phyloP scores from a whole-genome alignment of 2,329 filamentous ascomycete species.

The Colletotrichum limetticola region DNA sequence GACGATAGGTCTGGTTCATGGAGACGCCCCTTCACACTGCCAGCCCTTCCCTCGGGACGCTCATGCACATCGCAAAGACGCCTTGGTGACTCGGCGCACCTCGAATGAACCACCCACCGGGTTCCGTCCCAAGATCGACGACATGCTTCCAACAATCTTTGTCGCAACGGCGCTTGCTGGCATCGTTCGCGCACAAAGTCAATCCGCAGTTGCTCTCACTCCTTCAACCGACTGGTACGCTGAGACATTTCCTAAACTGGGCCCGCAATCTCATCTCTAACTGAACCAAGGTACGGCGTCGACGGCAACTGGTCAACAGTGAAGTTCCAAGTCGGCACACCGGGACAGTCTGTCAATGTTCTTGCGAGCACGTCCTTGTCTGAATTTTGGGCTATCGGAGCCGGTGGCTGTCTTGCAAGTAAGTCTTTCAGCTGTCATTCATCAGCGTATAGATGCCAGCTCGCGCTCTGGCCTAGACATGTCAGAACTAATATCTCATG shows the following conservation, averaged over 20 bases:
- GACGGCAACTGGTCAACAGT: constrained; percentile 81
- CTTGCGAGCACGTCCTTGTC: constrained; percentile 74
- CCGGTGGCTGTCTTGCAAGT: constrained; percentile 64
- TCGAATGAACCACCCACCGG: constrained; percentile 17
- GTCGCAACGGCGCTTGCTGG: constrained; percentile 27
- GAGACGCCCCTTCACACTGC: constrained; percentile 12
- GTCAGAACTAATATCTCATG: constrained; percentile 32
- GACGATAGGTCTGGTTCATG: constrained; percentile 23
- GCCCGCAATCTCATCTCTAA: constrained; percentile 27
- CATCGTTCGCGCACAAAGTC: constrained; percentile 26
- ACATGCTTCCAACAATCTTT: constrained; percentile 22
- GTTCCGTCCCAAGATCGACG: constrained; percentile 15
- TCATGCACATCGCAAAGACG: constrained; percentile 27
- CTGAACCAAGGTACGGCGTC: constrained; percentile 64
- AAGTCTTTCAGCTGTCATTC: constrained; percentile 41
- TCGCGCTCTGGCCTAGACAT: not conserved
- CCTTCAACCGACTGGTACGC: constrained; percentile 33
- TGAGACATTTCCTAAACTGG: not conserved
- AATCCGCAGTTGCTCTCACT: constrained; percentile 32
- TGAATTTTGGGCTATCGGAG: constrained; percentile 76
- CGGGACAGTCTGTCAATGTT: constrained; percentile 49
- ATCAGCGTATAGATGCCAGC: not conserved
- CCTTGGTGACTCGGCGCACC: constrained; percentile 33
- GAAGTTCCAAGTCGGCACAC: constrained; percentile 64
- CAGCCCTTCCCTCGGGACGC: constrained; percentile 21